Evolutionary conservation across 768 basidiomycete genomes (phyloP).

Genomic region (Termitomyces sp.): DNA sequence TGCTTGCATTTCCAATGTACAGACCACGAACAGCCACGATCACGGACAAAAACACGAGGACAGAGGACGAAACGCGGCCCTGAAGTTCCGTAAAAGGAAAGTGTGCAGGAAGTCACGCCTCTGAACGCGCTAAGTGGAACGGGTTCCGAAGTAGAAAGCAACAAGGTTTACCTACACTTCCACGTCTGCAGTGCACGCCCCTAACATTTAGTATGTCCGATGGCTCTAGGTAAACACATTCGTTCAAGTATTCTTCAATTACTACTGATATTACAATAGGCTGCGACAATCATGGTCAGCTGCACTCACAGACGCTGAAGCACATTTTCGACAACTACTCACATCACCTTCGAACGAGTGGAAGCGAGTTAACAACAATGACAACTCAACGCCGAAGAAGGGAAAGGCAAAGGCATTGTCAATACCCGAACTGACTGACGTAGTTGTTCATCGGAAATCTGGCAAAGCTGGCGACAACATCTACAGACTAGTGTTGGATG

Average conservation of each 20-base stretch:
- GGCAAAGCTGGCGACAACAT: constrained; percentile 70
- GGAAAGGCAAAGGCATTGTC: constrained; percentile 51
- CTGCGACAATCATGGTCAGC: constrained; percentile 79
- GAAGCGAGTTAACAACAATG: constrained; percentile 61
- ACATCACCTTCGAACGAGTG: constrained; percentile 70
- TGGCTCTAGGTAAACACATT: constrained; percentile 46
- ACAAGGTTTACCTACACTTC: not conserved
- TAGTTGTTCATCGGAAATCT: constrained; percentile 70
- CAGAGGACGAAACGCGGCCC: not conserved
- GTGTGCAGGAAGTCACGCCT: not conserved
- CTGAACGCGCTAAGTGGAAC: constrained; percentile 1
- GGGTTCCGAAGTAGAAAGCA: constrained; percentile 6
- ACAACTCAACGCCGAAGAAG: constrained; percentile 43
- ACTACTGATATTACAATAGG: constrained; percentile 31
- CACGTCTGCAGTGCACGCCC: not conserved
- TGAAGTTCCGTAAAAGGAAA: constrained; percentile 4
- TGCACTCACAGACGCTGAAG: constrained; percentile 69
- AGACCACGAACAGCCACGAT: not conserved
- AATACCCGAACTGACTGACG: constrained; percentile 61
- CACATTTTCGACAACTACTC: constrained; percentile 73
- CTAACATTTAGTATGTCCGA: constrained; percentile 38
- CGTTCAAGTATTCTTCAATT: not conserved
- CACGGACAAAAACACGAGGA: not conserved
- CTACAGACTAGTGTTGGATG: constrained; percentile 78
- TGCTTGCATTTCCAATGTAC: too few relatives aligned